Evolutionary conservation across 805 yeast genomes (phyloP), one percentile per base, ranked within the genome.

Genomic region (Pichia nanzhaoensis): DNA sequence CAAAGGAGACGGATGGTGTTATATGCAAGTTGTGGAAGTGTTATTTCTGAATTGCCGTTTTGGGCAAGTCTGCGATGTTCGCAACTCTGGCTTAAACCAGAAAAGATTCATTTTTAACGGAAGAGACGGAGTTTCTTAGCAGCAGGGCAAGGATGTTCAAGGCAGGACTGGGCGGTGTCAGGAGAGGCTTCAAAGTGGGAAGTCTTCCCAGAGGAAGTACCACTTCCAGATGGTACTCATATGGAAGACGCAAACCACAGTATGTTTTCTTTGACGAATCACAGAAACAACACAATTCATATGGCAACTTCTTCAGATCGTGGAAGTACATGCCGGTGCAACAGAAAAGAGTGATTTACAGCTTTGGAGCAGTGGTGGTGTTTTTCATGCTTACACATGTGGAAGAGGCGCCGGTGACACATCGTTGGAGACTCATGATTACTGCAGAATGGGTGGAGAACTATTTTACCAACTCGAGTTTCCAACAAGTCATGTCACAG

Each of bases 341-440:
- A 31, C 57, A 27, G 44, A 47, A 28, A 30, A 38, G 27, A 50
- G 50, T 14, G 24, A 46, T 42, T n/a, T 46, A 22, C 44, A 33
- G 39, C 12, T 33, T 41, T 3, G 51, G 54, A 22, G 49, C 39
- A 1, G 20, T 51, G 6, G 34, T 49, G 3, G 32, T 50, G 21
- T 50, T 71, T 1, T 60, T 68, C 40, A 75, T 70, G 59, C 66
- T 70, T 24, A 70, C 82, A 27, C 72, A 82, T 52, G 67, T 86
- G 27, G 84, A 89, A 51, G 75, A 76, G 51, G 96, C 95, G 0
- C 96, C 96, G 1, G 82, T 82, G 21, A 80, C 95, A 1, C 77
- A 80, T 28, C 68, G 98, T 41, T 66, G 57, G 27, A 69, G 97
- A 51, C 75, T 88, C 55, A 75, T 89, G 58, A 75, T 88, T 74